These are phyloP conservation scores for Metschnikowia aberdeeniae DNA, from an alignment of 805 yeast genomes.

Conservation along the genomic window DNA sequence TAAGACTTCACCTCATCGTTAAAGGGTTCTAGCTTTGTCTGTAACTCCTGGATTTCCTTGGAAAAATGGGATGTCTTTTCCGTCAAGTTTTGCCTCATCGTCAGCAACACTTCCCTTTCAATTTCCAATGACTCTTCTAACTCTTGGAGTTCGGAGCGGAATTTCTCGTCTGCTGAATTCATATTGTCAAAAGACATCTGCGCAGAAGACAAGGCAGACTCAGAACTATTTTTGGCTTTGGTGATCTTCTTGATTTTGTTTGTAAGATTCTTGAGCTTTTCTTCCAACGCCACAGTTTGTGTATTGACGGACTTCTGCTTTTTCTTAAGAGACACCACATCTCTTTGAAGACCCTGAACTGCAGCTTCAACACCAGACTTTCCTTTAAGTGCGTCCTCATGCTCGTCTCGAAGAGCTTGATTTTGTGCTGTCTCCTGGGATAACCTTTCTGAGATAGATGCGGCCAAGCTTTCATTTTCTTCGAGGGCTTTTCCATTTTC, in stretches of 20 bases:
- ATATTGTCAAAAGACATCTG: constrained; percentile 45
- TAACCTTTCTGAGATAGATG: constrained; percentile 40
- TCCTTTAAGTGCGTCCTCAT: constrained; percentile 32
- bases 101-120: constrained; percentile 58
- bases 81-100: constrained; percentile 61
- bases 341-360: constrained; percentile 16
- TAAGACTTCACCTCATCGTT: constrained; percentile 59
- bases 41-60: constrained; percentile 57
- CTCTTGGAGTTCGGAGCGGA: constrained; percentile 40
- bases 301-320: constrained; percentile 36
- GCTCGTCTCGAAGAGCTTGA: constrained; percentile 26
- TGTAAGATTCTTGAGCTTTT: constrained; percentile 63
- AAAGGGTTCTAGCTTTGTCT: constrained; percentile 79
- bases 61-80: constrained; percentile 71
- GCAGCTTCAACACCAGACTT: constrained; percentile 17
- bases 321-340: constrained; percentile 21
- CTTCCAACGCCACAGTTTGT: constrained; percentile 67
- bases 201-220: constrained; percentile 41
- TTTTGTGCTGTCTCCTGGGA: constrained; percentile 42
- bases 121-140: constrained; percentile 42
- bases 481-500: constrained; percentile 39
- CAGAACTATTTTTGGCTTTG: constrained; percentile 49
- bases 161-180: constrained; percentile 41
- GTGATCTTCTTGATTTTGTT: constrained; percentile 56
- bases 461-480: constrained; percentile 33